Evolutionary conservation across 179 eudicot genomes (phyloP), one percentile per base, ranked within the genome.

Genomic region (Pouteria campechiana): DNA sequence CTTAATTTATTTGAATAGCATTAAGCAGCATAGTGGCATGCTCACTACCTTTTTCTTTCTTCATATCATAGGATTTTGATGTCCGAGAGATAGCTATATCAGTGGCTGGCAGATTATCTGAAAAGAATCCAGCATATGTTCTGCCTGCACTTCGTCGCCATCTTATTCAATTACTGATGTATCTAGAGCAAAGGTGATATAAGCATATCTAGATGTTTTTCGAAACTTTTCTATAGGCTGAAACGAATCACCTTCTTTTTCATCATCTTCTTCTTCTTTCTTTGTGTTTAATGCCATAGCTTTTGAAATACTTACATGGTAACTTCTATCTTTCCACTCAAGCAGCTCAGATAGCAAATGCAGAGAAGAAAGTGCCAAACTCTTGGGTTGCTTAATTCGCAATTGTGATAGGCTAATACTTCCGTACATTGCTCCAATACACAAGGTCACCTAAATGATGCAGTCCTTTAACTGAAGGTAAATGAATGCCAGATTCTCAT

Each of bases 121-220:
- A 77, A 64, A 92, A 87, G 67, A 92, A 92, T 83, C 99, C 99
- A 47, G 99, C 99, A 51, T 83, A 92, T 73, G 99, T 92, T 67
- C 94, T 87, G 51, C 99, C 99, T 14, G 99, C 99, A 54, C 94
- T 92, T 41, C 96, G 99, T 36, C 92, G 96, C 62, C 87, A 82
- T 74, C 94, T 92, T 37, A 92, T 87, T 58, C 96, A 92, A 44
- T 50, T 92, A 47, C 60, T 92, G 61, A 92, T 79, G 17, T 83
- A 92, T 72, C 61, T 92, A 47, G 83, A 76, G 51, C 94, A 92
- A 61, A 92, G 99, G 99, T 92, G 46, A 33, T 48, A 34, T 21
- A 6, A 17, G 33, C 20, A 23, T 18, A 8, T 43, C n/a, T n/a
- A n/a, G n/a, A n/a, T n/a, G n/a, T n/a, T n/a, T n/a, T n/a, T n/a